phyloP scores from a whole-genome alignment of 2,329 filamentous ascomycete genomes.

The Atkinsonella hypoxylon region DNA sequence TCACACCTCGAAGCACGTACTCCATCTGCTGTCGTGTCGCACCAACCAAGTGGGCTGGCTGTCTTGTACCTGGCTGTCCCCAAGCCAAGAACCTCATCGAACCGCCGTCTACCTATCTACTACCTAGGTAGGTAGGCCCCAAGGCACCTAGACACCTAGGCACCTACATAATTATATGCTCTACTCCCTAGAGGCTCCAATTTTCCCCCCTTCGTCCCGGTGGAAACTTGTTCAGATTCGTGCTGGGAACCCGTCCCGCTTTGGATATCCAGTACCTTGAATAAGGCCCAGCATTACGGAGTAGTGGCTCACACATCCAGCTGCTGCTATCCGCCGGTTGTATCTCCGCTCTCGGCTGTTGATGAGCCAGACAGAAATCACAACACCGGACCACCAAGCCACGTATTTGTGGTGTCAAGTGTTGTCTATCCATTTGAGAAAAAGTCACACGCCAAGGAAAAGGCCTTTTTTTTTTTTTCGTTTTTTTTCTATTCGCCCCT shows the following conservation, averaged over 20 bases:
- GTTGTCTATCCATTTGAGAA: slow-evolving; percentile 1
- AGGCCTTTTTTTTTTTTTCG: not conserved
- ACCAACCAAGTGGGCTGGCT: slow-evolving; percentile 1
- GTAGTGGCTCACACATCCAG: not conserved
- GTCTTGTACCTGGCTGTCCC: not conserved
- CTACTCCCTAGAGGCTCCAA: slow-evolving; percentile 1
- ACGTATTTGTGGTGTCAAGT: too few species aligned
- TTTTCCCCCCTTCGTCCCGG: not conserved
- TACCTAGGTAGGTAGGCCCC: too few species aligned
- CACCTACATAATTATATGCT: too few species aligned
- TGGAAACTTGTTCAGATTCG: slow-evolving; percentile 1
- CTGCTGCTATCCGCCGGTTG: slow-evolving; percentile 7
- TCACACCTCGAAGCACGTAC: slow-evolving; percentile 1
- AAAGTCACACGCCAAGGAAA: slow-evolving; percentile 4
- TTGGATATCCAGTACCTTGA: slow-evolving; percentile 1
- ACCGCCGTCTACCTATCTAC: not conserved
- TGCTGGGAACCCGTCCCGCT: not conserved
- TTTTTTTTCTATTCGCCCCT: not conserved
- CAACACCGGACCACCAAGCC: slow-evolving; percentile 3
- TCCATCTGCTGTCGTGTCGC: slow-evolving; percentile 2
- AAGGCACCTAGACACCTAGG: too few species aligned
- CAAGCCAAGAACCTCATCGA: not conserved
- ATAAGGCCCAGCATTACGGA: not conserved
- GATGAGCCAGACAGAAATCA: slow-evolving; percentile 6
- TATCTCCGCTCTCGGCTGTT: slow-evolving; percentile 10